Conservation (phyloP, 2,329 filamentous ascomycete species). For the Alternaria incomplexa region DNA sequence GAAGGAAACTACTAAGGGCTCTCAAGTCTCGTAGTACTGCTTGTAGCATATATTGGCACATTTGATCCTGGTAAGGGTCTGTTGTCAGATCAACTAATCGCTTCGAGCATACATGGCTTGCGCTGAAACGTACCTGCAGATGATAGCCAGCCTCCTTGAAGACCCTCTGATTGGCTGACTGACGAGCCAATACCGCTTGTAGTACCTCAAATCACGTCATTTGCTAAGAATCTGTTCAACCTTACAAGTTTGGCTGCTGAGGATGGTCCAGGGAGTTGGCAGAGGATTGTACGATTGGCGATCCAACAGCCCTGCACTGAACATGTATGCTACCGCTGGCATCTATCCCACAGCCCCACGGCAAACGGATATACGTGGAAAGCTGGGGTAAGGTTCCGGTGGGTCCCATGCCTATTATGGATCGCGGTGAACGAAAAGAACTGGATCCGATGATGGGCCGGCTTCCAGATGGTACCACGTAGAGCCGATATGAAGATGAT, state of each 20-base stretch:
- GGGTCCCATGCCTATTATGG: slow-evolving; percentile 7
- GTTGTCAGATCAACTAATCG: not conserved
- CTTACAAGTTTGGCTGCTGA: not conserved
- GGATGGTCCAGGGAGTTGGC: not conserved
- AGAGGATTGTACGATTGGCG: not conserved
- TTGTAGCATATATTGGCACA: not conserved
- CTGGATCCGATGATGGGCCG: not conserved
- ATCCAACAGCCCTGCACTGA: slow-evolving; percentile 3
- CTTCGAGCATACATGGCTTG: not conserved
- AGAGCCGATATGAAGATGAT: not conserved
- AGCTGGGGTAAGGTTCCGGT: slow-evolving; percentile 8
- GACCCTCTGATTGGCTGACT: not conserved
- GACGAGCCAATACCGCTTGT: not conserved
- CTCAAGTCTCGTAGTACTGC: not conserved
- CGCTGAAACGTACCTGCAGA: slow-evolving; percentile 2
- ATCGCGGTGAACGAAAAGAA: not conserved
- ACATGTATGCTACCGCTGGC: slow-evolving; percentile 3
- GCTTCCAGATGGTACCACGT: not conserved
- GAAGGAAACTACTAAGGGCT: not conserved
- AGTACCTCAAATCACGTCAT: not conserved
- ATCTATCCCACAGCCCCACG: slow-evolving; percentile 1
- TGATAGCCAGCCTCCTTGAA: not conserved
- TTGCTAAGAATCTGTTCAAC: not conserved
- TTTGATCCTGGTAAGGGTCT: not conserved
- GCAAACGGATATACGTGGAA: not conserved